These are phyloP conservation scores for Pisolithus marmoratus DNA, from an alignment of 768 basidiomycete genomes.

Conservation along the genomic window DNA sequence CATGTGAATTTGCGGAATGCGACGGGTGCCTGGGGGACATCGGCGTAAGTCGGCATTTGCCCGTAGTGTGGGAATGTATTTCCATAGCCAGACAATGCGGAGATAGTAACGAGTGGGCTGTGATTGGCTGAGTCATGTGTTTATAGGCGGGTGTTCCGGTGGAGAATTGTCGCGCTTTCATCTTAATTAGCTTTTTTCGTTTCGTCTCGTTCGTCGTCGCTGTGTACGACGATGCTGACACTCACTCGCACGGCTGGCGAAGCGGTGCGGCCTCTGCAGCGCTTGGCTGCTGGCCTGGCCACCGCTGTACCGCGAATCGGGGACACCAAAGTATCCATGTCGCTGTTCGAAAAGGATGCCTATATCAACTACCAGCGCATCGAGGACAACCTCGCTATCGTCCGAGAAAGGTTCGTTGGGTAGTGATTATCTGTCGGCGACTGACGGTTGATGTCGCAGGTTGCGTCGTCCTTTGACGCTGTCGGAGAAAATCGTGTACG, in stretches of 20 bases:
- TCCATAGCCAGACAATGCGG: slow-evolving; percentile 2
- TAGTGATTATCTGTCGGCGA: not conserved
- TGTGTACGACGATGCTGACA: slow-evolving; percentile 55
- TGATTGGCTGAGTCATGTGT: slow-evolving; percentile 18
- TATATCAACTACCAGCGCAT: slow-evolving; percentile 96
- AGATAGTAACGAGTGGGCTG: slow-evolving; percentile 7
- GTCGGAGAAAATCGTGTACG: slow-evolving; percentile 97
- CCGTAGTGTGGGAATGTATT: not conserved
- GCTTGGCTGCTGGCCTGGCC: slow-evolving; percentile 67
- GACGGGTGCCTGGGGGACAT: not conserved
- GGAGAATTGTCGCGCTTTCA: slow-evolving; percentile 9
- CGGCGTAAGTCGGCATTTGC: not conserved
- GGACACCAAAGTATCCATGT: slow-evolving; percentile 88
- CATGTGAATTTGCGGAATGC: slow-evolving; percentile 31
- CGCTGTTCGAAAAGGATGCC: slow-evolving; percentile 71
- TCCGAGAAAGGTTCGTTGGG: slow-evolving; percentile 65
- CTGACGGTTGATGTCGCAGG: slow-evolving; percentile 33
- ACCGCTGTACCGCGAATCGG: slow-evolving; percentile 77
- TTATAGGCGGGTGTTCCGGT: slow-evolving; percentile 10
- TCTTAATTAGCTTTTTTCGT: too few species aligned
- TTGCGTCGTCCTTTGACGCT: slow-evolving; percentile 86
- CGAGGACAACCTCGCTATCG: slow-evolving; percentile 90
- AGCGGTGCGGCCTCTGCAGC: slow-evolving; percentile 48
- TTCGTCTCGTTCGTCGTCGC: slow-evolving; percentile 16
- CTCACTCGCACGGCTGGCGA: slow-evolving; percentile 48